These are phyloP conservation scores for Eutypa lata DNA, from an alignment of 2,329 filamentous ascomycete genomes.

Conservation along the genomic window DNA sequence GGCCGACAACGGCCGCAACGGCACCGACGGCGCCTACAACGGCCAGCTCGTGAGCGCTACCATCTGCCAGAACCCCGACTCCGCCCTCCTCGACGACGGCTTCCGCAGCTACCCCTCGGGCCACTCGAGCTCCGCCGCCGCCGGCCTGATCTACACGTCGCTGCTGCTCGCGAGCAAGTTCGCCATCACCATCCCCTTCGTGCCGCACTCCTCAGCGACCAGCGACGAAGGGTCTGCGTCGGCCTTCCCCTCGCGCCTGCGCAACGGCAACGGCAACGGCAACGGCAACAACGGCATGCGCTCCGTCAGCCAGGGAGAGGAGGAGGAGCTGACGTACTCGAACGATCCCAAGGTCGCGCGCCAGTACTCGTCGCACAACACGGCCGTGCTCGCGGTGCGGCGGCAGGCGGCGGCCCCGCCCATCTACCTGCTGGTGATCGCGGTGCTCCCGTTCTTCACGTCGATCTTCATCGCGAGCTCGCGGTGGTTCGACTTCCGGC, in stretches of 20 bases:
- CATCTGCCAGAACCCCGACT: constrained; percentile 71
- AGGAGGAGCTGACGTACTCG: constrained; percentile 24
- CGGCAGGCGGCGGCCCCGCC: constrained; percentile 80
- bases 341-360: constrained; percentile 26
- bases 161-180: constrained; percentile 86
- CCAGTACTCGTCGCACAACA: constrained; percentile 32
- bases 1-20: constrained; percentile 23
- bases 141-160: constrained; percentile 79
- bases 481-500: constrained; percentile 83
- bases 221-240: constrained; percentile 50
- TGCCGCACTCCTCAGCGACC: constrained; percentile 46
- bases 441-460: constrained; percentile 67
- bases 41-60: constrained; percentile 69
- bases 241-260: constrained; percentile 73
- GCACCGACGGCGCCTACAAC: constrained; percentile 41
- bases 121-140: constrained; percentile 71
- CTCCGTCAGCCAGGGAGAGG: constrained; percentile 30
- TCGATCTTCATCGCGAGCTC: constrained; percentile 82
- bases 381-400: constrained; percentile 52
- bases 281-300: too few species aligned
- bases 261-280: constrained; percentile 29
- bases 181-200: constrained; percentile 68
- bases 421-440: constrained; percentile 69
- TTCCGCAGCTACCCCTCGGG: constrained; percentile 83
- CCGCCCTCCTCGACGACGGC: constrained; percentile 65